Evolutionary conservation across 2,329 filamentous ascomycete species (phyloP), one percentile per base, ranked within the genome.

Genomic region (Cucurbitaria berberidis): DNA sequence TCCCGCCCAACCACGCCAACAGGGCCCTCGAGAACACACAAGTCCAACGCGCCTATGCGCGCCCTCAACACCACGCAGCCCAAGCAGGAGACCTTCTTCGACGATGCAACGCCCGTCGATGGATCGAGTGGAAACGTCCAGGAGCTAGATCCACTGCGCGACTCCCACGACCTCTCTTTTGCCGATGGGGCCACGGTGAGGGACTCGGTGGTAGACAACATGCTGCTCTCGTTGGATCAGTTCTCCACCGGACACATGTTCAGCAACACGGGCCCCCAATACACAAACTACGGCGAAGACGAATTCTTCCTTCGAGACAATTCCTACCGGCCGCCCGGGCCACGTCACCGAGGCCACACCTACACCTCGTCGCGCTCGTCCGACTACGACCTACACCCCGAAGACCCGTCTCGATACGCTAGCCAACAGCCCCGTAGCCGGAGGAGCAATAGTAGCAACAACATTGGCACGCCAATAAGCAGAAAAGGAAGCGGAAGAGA

Each of bases 121-220:
- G 58, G 57, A 34, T 32, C 44, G 18, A 44, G 51, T 27, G 52
- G 43, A 45, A 63, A 51, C 32, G 56, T 59, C 34, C 39, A 49
- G 21, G 62, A 59, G 36, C 62, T 63, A 34, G 61, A 64, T 42
- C 49, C 44, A 19, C 53, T 67, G 45, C 67, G 71, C 45, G 87
- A 93, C 76, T 91, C 89, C 43, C 93, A 97, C 80, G 93, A 96
- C 74, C 82, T 97, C 57, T 93, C 90, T 52, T 82, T 96, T 66
- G 88, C 88, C 45, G 86, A 89, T 43, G 86, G 90, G 59, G 91
- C 90, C 35, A 64, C 53, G 16, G 59, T 63, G 13, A 87, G 93
- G 63, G 91, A 96, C 70, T 97, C 93, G 30, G 87, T 99, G 63
- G 91, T 99, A 54, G 89, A 95, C 76, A 96, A 97, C 75, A 95